Base-by-base conservation (phyloP, 169 alveolate species). In the Plasmodium relictum region DNA sequence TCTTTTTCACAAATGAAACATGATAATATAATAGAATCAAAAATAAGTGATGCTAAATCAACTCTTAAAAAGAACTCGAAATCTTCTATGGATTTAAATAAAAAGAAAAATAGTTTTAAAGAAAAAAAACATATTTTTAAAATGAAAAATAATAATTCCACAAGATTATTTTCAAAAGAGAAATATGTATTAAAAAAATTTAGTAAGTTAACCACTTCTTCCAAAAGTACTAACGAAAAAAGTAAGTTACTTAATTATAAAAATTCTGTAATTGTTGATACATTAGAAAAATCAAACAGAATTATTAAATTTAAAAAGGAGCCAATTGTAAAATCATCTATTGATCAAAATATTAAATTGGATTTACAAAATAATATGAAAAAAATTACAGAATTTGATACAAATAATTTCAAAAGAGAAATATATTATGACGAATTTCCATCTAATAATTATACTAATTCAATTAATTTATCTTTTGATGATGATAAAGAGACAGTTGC, bases 341-440 rank as follows among this genome's bases (percentile, higher is more conserved):
- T 80, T 52, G 66, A 44, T 65, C 61, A 66, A 66, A 80, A 80
- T 44, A 80, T 80, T 48, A 80, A 72, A 68, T 31, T 80, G 80
- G 73, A 80, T 66, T 41, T 80, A 6, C 62, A 58, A 26, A 68
- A 63, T 37, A 66, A 80, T 71, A 45, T 68, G 39, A 80, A 54
- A 37, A 65, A 16, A 20, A 16, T 52, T 41, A 83, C 66, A 52
- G 83, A 65, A 48, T 70, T 18, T 31, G 71, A 66, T 24, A 39
- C 66, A 16, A 83, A 68, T 50, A 80, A 68, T 14, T 54, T 65
- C 48, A 68, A 56, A 63, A 68, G 73, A 68, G 90, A 80, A 80
- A 80, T 80, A 16, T 80, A 80, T 68, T 52, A 80, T 56, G 90
- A 80, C 6, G 45, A 68, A 37, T 24, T 31, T 39, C 50, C 66